A percentile compares a stretch with the other conserved stretches of the same genome.
These are phyloP conservation scores for Monosporascus sp. DNA, from an alignment of 2,329 filamentous ascomycete species.

Conservation along the genomic window DNA sequence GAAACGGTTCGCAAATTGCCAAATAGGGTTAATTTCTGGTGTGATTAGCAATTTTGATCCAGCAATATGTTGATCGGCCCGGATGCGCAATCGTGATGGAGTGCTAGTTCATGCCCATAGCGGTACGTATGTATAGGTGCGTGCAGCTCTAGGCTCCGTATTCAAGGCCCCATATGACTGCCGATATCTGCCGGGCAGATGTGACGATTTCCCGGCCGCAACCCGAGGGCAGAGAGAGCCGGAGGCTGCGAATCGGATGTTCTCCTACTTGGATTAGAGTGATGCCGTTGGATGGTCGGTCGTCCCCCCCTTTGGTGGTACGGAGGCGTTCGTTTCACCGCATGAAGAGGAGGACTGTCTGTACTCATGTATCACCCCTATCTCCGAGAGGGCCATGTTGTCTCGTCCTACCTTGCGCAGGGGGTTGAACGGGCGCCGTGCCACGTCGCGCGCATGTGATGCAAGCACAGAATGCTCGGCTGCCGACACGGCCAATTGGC, in stretches of 20 bases:
- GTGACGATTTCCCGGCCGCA: not conserved
- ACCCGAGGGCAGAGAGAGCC: not conserved
- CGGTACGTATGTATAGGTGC: not conserved
- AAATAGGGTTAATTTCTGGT: no score
- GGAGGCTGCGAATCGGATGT: slow-evolving; percentile 18
- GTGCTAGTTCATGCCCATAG: slow-evolving; percentile 3
- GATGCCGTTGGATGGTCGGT: slow-evolving; percentile 17
- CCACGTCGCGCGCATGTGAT: slow-evolving; percentile 17
- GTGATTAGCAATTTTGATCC: not conserved
- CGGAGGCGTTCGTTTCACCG: slow-evolving; percentile 24
- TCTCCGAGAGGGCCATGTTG: slow-evolving; percentile 17
- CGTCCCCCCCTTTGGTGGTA: slow-evolving; percentile 15
- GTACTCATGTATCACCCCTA: slow-evolving; percentile 18
- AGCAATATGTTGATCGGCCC: not conserved
- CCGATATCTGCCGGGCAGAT: not conserved
- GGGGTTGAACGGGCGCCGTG: slow-evolving; percentile 20
- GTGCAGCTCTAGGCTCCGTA: not conserved
- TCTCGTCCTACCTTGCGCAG: slow-evolving; percentile 20
- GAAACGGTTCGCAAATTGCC: no score
- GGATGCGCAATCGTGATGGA: not conserved
- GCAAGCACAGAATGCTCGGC: slow-evolving; percentile 22
- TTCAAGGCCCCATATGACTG: not conserved
- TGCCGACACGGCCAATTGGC: slow-evolving; percentile 25
- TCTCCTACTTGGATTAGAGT: slow-evolving; percentile 14
- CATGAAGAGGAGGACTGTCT: slow-evolving; percentile 16